A percentile compares a stretch with the other conserved stretches of the same genome.
phyloP scores from a whole-genome alignment of 768 basidiomycete genomes.

The Lactarius trivialis region DNA sequence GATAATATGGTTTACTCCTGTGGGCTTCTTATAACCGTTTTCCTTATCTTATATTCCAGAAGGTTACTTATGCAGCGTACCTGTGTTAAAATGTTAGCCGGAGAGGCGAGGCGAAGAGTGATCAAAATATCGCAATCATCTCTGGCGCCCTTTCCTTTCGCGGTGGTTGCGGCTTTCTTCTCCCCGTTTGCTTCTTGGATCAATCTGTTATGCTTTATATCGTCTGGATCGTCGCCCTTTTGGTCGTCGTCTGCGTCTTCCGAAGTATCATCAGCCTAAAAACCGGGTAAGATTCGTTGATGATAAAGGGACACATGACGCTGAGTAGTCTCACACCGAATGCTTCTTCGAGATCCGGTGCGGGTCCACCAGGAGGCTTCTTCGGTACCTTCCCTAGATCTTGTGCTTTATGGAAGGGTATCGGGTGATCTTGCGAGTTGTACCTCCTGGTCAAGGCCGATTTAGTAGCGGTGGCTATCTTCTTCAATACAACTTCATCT shows the following conservation, averaged over 20 bases:
- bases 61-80: too few species aligned
- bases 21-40: too few species aligned
- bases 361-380: constrained; percentile 65
- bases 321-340: constrained; percentile 52
- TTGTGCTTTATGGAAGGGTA: constrained; percentile 87
- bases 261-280: constrained; percentile 19
- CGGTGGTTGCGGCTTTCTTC: neutral
- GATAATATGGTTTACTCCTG: too few species aligned
- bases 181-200: constrained; percentile 23
- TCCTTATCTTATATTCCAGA: too few species aligned
- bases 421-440: constrained; percentile 83
- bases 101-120: neutral
- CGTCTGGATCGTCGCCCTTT: constrained; percentile 21
- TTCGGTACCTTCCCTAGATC: constrained; percentile 76
- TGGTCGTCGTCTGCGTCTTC: constrained; percentile 24
- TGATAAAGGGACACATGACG: neutral
- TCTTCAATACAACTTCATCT: constrained; percentile 73
- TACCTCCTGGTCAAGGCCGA: constrained; percentile 86
- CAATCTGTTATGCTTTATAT: constrained; percentile 30
- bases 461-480: constrained; percentile 78
- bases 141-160: constrained; percentile 11
- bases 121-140: neutral
- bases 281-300: neutral
- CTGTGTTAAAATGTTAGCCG: too few species aligned
- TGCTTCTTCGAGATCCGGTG: constrained; percentile 89